Conservation (phyloP, 2,329 filamentous ascomycete species). For the Verticillium klebahnii region DNA sequence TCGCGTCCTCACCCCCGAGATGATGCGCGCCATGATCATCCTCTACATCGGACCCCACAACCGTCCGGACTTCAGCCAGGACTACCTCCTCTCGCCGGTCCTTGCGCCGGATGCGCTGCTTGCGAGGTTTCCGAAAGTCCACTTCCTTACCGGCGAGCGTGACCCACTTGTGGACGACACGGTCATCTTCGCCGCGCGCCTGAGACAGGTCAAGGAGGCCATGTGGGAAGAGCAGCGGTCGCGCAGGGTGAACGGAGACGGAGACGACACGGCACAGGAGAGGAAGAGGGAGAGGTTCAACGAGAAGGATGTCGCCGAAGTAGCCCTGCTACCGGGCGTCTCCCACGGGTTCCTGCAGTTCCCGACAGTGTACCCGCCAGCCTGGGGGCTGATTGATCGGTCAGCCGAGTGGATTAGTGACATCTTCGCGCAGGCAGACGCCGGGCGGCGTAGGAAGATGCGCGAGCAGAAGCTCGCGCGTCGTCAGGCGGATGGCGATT, state of each 20-base stretch:
- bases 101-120: slow-evolving; percentile 82
- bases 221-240: slow-evolving; percentile 27
- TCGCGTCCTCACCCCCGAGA: slow-evolving; percentile 88
- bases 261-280: slow-evolving; percentile 31
- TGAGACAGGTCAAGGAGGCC: slow-evolving; percentile 73
- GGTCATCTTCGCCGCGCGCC: slow-evolving; percentile 84
- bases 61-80: slow-evolving; percentile 85
- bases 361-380: slow-evolving; percentile 79
- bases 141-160: slow-evolving; percentile 89
- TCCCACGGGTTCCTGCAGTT: slow-evolving; percentile 95
- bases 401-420: slow-evolving; percentile 79
- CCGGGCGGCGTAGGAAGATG: slow-evolving; percentile 24
- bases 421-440: slow-evolving; percentile 56
- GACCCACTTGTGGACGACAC: slow-evolving; percentile 96
- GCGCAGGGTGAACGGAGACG: slow-evolving; percentile 31
- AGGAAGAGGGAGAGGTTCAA: slow-evolving; percentile 51
- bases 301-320: slow-evolving; percentile 73
- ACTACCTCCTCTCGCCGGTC: slow-evolving; percentile 86
- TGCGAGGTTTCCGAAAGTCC: slow-evolving; percentile 86
- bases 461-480: slow-evolving; percentile 6
- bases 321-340: slow-evolving; percentile 80
- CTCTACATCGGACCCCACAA: slow-evolving; percentile 93
- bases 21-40: slow-evolving; percentile 99
- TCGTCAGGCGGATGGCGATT: slow-evolving; percentile 3
- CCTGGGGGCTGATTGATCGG: slow-evolving; percentile 80